Conservation (phyloP, 768 basidiomycete genomes). For the Rossbeevera mucosa region DNA sequence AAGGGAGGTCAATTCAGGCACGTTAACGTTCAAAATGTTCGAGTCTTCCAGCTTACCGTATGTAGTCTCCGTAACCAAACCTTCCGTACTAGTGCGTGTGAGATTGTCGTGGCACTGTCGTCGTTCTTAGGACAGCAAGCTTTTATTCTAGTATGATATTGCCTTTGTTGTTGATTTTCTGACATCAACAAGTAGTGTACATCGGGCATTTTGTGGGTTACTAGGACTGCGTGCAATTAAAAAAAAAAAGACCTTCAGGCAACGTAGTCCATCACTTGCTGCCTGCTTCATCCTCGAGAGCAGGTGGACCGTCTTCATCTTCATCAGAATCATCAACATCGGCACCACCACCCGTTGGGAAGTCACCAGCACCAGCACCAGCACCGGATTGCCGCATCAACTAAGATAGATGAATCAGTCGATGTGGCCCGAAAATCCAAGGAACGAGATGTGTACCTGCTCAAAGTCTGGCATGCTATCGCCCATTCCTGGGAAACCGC, state of each 20-base stretch:
- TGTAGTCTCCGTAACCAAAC: neutral
- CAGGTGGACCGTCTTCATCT: slow-evolving; percentile 68
- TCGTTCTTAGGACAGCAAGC: too few species aligned
- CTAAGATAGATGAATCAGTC: slow-evolving; percentile 21
- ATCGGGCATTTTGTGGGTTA: slow-evolving; percentile 6
- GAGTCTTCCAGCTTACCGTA: neutral
- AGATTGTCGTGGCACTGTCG: too few species aligned
- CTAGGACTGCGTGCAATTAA: neutral
- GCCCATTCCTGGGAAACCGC: slow-evolving; percentile 40
- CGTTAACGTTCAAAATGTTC: neutral
- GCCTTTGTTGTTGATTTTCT: slow-evolving; percentile 3
- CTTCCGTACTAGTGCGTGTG: too few species aligned
- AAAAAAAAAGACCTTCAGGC: neutral
- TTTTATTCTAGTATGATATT: too few species aligned
- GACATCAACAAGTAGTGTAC: slow-evolving; percentile 12
- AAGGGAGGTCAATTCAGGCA: slow-evolving; percentile 1
- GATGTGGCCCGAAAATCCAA: neutral
- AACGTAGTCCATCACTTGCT: slow-evolving; percentile 1
- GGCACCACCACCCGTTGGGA: slow-evolving; percentile 13
- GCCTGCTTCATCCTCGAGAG: slow-evolving; percentile 66
- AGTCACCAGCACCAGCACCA: slow-evolving; percentile 11
- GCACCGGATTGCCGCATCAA: slow-evolving; percentile 38
- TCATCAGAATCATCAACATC: slow-evolving; percentile 32
- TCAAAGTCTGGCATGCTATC: slow-evolving; percentile 54
- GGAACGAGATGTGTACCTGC: slow-evolving; percentile 38